Conservation (phyloP, 83 land plant genomes). For the Thuja plicata region DNA sequence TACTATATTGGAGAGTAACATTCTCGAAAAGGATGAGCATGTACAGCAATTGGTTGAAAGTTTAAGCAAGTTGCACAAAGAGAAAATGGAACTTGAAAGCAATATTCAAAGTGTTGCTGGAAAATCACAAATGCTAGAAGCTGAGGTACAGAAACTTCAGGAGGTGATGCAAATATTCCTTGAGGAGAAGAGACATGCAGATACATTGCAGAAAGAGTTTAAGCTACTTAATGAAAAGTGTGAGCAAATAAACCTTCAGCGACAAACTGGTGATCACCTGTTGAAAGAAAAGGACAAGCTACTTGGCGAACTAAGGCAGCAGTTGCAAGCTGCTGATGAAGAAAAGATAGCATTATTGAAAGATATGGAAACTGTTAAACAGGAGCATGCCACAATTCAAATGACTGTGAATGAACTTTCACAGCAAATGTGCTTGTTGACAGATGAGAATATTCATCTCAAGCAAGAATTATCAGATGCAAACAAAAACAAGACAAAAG, state of each 20-base stretch:
- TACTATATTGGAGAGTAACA: not conserved
- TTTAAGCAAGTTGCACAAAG: not conserved
- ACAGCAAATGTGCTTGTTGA: constrained; percentile 1
- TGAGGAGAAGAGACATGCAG: not conserved
- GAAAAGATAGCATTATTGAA: constrained; percentile 20
- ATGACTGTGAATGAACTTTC: not conserved
- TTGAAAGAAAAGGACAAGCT: constrained; percentile 26
- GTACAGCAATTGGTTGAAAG: not conserved
- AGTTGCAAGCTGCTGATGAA: constrained; percentile 22
- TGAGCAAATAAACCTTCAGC: constrained; percentile 25
- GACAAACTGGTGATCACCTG: constrained; percentile 11
- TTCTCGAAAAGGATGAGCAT: not conserved
- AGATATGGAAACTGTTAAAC: constrained; percentile 24
- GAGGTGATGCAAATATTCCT: constrained; percentile 7
- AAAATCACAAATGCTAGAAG: constrained; percentile 27
- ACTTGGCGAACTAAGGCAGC: constrained; percentile 23
- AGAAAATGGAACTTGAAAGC: constrained; percentile 1
- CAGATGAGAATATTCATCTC: constrained; percentile 5
- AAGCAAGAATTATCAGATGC: constrained; percentile 3
- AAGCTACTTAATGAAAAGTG: constrained; percentile 15
- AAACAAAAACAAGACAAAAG: not conserved
- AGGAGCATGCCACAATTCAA: constrained; percentile 18
- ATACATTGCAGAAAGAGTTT: constrained; percentile 19
- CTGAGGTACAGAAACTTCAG: constrained; percentile 26
- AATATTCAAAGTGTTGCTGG: constrained; percentile 15